Evolutionary conservation across 2,329 filamentous ascomycete species (phyloP).

Genomic region (Fusarium praegraminearum): DNA sequence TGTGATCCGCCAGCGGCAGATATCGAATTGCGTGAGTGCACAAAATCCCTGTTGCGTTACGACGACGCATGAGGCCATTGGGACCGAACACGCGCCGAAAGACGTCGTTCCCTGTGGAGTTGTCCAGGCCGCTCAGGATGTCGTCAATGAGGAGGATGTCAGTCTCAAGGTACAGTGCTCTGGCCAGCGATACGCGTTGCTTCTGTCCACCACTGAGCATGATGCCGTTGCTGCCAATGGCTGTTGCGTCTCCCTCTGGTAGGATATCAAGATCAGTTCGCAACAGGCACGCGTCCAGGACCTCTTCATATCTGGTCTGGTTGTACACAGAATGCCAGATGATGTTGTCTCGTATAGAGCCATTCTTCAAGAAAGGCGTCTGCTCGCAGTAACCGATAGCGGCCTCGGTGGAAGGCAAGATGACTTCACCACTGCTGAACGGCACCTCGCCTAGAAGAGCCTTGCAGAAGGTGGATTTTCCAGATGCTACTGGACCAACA

Average conservation of each 20-base stretch:
- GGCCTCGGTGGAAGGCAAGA: background rate
- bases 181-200: constrained; percentile 5
- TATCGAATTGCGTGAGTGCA: constrained; percentile 51
- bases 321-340: constrained; percentile 1
- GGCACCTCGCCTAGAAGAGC: background rate
- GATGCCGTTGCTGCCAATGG: constrained; percentile 1
- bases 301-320: constrained; percentile 1
- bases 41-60: constrained; percentile 48
- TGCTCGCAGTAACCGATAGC: constrained; percentile 5
- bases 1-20: constrained; percentile 57
- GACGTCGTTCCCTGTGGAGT: background rate
- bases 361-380: constrained; percentile 1
- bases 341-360: background rate
- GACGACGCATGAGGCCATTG: too few relatives aligned
- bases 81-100: background rate
- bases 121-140: background rate
- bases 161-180: background rate
- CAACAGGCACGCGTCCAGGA: background rate
- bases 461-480: background rate
- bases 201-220: constrained; percentile 6
- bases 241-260: background rate
- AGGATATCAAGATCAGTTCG: background rate
- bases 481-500: background rate
- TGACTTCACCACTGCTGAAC: background rate
- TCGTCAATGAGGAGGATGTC: constrained; percentile 1